These are phyloP conservation scores for Zoysia matrella DNA, from an alignment of 202 grass and related monocot genomes.

Conservation along the genomic window DNA sequence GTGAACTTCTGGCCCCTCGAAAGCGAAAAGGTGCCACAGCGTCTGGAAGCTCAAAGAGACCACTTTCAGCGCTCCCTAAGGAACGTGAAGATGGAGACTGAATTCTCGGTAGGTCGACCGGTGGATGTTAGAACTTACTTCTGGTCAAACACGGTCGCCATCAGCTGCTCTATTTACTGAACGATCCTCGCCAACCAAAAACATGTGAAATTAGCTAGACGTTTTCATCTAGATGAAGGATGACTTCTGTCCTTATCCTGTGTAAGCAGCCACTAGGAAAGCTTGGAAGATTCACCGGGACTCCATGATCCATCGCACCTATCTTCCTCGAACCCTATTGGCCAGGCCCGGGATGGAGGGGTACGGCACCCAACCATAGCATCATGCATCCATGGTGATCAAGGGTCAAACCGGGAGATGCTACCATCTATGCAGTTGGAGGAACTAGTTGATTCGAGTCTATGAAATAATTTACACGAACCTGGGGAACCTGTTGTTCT, in stretches of 20 bases:
- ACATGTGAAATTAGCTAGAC: constrained; percentile 45
- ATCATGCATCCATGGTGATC: no score
- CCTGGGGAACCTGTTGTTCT: constrained; percentile 94
- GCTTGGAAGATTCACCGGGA: constrained; percentile 61
- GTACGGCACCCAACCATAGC: not conserved
- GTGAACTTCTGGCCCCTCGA: not conserved
- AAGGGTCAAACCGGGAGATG: no score
- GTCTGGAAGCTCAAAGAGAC: not conserved
- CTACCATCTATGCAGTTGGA: not conserved
- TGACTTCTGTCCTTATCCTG: constrained; percentile 49
- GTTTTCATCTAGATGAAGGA: constrained; percentile 57
- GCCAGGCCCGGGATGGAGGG: no score
- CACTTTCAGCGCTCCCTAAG: constrained; percentile 21
- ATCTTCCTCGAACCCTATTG: constrained; percentile 31
- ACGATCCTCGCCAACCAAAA: constrained; percentile 39
- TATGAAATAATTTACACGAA: not conserved
- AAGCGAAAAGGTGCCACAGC: not conserved
- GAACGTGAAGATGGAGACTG: constrained; percentile 29
- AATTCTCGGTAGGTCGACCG: constrained; percentile 10
- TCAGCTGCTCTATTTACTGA: constrained; percentile 39
- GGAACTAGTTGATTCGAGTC: not conserved
- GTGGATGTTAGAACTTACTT: constrained; percentile 38
- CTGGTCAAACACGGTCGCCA: constrained; percentile 44
- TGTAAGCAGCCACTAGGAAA: constrained; percentile 46
- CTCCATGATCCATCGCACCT: constrained; percentile 42